Conservation (phyloP, 1,284 basidiomycete genomes). For the Chalciporus sp. region DNA sequence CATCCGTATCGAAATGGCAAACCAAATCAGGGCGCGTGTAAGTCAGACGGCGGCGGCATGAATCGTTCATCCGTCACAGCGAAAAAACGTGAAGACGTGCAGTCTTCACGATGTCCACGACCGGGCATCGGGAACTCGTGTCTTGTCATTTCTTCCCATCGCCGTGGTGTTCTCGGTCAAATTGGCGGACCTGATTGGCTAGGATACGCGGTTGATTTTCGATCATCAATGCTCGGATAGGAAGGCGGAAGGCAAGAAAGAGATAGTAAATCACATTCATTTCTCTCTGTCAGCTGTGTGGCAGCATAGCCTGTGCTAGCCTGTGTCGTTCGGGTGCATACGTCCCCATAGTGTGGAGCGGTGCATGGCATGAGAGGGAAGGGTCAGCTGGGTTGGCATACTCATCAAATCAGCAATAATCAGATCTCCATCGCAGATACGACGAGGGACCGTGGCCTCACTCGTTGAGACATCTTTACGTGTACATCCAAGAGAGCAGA, state of each 20-base stretch:
- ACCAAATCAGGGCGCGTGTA: neutral
- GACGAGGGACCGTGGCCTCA: neutral
- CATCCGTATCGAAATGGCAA: too few relatives aligned
- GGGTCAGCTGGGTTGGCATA: neutral
- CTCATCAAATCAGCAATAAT: neutral
- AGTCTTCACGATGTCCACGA: neutral
- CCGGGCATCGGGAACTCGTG: neutral
- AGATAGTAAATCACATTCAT: neutral
- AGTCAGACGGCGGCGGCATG: neutral
- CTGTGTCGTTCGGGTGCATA: neutral
- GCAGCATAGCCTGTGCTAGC: neutral
- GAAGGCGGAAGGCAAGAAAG: neutral
- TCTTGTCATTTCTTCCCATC: neutral
- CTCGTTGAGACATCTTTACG: slow-evolving; percentile 5
- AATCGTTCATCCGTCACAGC: slow-evolving; percentile 1
- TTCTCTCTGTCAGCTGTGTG: neutral
- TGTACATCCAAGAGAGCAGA: neutral
- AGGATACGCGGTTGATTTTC: neutral
- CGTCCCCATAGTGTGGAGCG: neutral
- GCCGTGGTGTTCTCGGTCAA: neutral
- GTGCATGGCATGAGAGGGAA: neutral
- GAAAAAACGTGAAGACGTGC: neutral
- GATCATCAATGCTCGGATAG: neutral
- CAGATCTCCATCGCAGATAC: neutral
- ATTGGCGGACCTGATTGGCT: neutral